Evolutionary conservation across 2,329 filamentous ascomycete genomes (phyloP).

Genomic region (Emergomyces africanus): DNA sequence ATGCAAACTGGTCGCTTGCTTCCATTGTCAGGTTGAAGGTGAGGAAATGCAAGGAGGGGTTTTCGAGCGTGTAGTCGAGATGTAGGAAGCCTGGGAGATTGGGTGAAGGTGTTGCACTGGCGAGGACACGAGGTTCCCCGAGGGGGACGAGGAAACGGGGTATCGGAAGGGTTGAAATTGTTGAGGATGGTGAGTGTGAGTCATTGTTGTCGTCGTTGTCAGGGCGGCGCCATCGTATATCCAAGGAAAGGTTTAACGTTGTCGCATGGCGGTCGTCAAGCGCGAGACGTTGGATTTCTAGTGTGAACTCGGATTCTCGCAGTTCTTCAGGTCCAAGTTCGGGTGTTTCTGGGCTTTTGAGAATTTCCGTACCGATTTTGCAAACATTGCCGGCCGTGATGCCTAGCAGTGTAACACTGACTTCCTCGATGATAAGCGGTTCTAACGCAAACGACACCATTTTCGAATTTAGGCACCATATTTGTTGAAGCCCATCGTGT

Average conservation of each 20-base stretch:
- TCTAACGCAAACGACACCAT: conserved; percentile 64
- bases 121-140: conserved; percentile 74
- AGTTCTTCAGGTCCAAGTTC: conserved; percentile 54
- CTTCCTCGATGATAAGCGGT: conserved; percentile 46
- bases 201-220: conserved; percentile 18
- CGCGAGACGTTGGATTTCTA: conserved; percentile 61
- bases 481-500: conserved; percentile 56
- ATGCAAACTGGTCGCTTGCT: conserved; percentile 81
- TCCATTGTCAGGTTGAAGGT: conserved; percentile 92
- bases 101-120: conserved; percentile 29
- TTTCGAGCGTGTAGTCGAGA: conserved; percentile 66
- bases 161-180: conserved; percentile 56
- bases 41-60: conserved; percentile 85
- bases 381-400: conserved; percentile 52
- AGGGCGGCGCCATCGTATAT: conserved; percentile 63
- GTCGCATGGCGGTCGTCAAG: conserved; percentile 72
- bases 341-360: conserved; percentile 18
- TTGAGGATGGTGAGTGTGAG: not conserved
- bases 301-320: conserved; percentile 57
- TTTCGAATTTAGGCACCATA: conserved; percentile 63
- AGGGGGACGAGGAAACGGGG: conserved; percentile 70
- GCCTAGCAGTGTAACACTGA: conserved; percentile 50
- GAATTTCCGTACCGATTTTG: conserved; percentile 25
- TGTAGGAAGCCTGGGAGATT: conserved; percentile 27
- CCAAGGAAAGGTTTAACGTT: conserved; percentile 59